A percentile compares a stretch with the other conserved stretches of the same genome.
Evolutionary conservation across 225 moss, liverwort and hornwort species (phyloP).

Genomic region (Lunularia cruciata): DNA sequence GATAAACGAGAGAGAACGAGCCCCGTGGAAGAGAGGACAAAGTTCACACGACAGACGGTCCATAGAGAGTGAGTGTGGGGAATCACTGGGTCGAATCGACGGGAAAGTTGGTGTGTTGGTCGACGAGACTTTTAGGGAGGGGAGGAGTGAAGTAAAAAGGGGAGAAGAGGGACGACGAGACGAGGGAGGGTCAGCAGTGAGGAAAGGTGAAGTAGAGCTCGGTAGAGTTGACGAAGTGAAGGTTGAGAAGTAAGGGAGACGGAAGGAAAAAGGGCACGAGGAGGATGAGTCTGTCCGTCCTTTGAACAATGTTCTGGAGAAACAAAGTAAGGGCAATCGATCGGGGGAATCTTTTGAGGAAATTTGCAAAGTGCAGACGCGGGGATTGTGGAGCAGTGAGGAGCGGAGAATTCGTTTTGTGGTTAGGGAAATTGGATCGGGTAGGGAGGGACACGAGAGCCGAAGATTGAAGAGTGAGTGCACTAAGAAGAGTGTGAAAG

Average conservation of each 20-base stretch:
- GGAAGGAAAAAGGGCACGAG: slow-evolving; percentile 9
- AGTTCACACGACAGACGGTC: slow-evolving; percentile 14
- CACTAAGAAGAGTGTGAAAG: background rate
- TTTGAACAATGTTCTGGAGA: background rate
- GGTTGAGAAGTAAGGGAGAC: slow-evolving; percentile 6
- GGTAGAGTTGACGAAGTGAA: slow-evolving; percentile 21
- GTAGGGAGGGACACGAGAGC: slow-evolving; percentile 11
- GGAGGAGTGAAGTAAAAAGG: background rate
- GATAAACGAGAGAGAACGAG: background rate
- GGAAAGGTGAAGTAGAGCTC: slow-evolving; percentile 25
- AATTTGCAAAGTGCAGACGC: slow-evolving; percentile 19
- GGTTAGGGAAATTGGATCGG: slow-evolving; percentile 43
- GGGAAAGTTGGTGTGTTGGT: slow-evolving; percentile 11
- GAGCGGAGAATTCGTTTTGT: slow-evolving; percentile 21
- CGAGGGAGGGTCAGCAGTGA: background rate
- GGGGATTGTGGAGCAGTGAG: slow-evolving; percentile 7
- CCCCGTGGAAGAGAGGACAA: slow-evolving; percentile 16
- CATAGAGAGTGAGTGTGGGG: slow-evolving; percentile 5
- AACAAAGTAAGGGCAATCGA: slow-evolving; percentile 15
- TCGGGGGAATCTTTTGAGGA: slow-evolving; percentile 20
- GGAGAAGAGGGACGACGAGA: background rate
- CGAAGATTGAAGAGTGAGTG: slow-evolving; percentile 1
- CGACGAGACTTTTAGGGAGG: background rate
- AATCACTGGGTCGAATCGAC: slow-evolving; percentile 11
- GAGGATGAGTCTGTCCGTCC: slow-evolving; percentile 5